Base-by-base conservation (phyloP, 1,284 basidiomycete species). In the Ustilago crameri region DNA sequence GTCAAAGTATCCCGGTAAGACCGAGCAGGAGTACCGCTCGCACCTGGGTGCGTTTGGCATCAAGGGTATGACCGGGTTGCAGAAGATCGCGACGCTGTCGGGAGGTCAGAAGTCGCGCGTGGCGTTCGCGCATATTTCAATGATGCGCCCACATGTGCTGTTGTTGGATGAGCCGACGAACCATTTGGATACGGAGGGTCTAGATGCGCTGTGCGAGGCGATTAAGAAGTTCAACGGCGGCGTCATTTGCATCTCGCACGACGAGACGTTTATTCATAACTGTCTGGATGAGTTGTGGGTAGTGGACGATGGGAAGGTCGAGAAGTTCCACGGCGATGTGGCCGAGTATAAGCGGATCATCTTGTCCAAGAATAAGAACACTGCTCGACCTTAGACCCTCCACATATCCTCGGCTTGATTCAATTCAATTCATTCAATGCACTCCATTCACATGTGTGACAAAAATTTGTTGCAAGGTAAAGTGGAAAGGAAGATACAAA, bases 11-110 rank as follows among this genome's bases (percentile, higher is more conserved):
- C 96, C 96, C 0, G 96, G 96, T 2, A 91, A 91, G 85, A 93
- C 89, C 5, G 96, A 98, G 84, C 95, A 98, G 83, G 96, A 98
- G 84, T 98, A 98, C 84, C 89, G 96, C 68, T 85, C 86, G 37
- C 95, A 98, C 85, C 87, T 99, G 15, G 96, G 96, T n/a, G 93
- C 94, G 61, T 98, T 98, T 86, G 95, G 97, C 76, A 96, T 98
- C 80, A 97, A 93, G 64, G 95, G 95, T 55, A 91, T 95, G 88
- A 97, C 94, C 1, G 93, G 94, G 88, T 89, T 95, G n/a, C 91
- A 90, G 83, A 84, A 86, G 83, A 87, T 87, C 51, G 86, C 84
- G 0, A 87, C 86, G 10, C 72, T 87, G 12, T 86, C 85, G 20
- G 95, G 94, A 84, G 96, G 96, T 84, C 96, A 98, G 80, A 98